These are phyloP conservation scores for Thozetella sp. DNA, from an alignment of 495 filamentous ascomycete genomes.

Conservation along the genomic window DNA sequence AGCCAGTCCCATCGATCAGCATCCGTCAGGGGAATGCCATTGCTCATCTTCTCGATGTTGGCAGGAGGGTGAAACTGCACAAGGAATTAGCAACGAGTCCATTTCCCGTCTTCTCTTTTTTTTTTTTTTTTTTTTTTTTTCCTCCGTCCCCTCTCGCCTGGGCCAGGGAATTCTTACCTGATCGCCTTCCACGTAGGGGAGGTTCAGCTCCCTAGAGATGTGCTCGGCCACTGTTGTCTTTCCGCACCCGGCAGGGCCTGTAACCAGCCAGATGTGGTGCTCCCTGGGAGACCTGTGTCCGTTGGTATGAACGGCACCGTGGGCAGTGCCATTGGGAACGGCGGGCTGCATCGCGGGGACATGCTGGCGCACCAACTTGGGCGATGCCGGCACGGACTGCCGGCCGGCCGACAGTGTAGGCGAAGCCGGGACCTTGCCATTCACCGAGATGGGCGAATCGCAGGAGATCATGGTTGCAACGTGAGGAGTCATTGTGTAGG, in stretches of 20 bases:
- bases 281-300: constrained; percentile 30
- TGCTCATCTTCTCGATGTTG: constrained; percentile 94
- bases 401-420: constrained; percentile 28
- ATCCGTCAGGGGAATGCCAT: constrained; percentile 87
- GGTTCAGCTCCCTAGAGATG: constrained; percentile 67
- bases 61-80: constrained; percentile 81
- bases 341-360: constrained; percentile 23
- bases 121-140: no score
- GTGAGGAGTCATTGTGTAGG: neutral
- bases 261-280: constrained; percentile 97
- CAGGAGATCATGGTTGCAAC: constrained; percentile 39
- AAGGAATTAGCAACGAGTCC: constrained; percentile 16
- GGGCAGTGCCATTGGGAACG: constrained; percentile 18
- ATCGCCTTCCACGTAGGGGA: constrained; percentile 94
- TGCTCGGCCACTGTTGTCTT: constrained; percentile 91
- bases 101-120: no score
- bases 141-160: no score
- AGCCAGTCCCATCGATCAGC: constrained; percentile 99
- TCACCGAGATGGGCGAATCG: constrained; percentile 36
- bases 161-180: no score
- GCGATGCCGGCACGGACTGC: constrained; percentile 30
- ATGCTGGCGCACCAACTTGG: constrained; percentile 28
- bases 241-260: constrained; percentile 93
- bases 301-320: constrained; percentile 19
- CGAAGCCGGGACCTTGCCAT: constrained; percentile 29